Base-by-base conservation (phyloP, 2,329 filamentous ascomycete genomes). In the Ascochyta lentis region DNA sequence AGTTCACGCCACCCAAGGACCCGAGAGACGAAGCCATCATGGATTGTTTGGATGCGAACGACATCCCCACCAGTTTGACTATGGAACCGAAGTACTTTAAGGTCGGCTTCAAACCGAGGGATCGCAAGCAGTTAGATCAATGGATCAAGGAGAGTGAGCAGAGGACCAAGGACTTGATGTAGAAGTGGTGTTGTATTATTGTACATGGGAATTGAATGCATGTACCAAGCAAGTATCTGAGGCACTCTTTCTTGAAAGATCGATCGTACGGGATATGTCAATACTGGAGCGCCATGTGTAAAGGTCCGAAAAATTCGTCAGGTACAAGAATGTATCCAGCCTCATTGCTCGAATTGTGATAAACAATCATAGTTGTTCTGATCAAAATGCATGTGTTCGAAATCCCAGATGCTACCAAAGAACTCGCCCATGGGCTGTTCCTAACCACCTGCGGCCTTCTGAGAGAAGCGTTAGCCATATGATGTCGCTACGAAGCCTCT, bases 51-150 rank as follows among this genome's bases (percentile, higher is more conserved):
- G 73, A 75, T 29, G 79, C 78, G 38, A 82, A 82, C 59, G 68
- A 74, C 10, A 67, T 80, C 34, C 80, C 80, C 3, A 82, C 79
- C 38, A 72, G 78, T 44, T 66, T 81, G 73, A 81, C 80, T 0
- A 70, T 81, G 71, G 80, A 82, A 66, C 79, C 80, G 0, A 82
- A 81, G 71, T 76, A 78, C 22, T 82, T 82, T 67, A 81, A 81
- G 71, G 73, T 80, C 9, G 78, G 80, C 2, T 72, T 82, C 37
- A 78, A 71, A 66, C 75, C 78, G 4, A 73, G 80, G 56, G 71
- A 82, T 66, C 61, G 69, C 54, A 64, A 56, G 33, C 43, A 72
- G 65, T 58, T 82, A 47, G 79, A 80, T 53, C 68, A 63, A 65
- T 82, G 80, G 80, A 78, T 82, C 39, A 56, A 33, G 48, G 78